A percentile compares a stretch with the other conserved stretches of the same genome.
Conservation (phyloP, 768 basidiomycete species). For the Boletus fagicola region DNA sequence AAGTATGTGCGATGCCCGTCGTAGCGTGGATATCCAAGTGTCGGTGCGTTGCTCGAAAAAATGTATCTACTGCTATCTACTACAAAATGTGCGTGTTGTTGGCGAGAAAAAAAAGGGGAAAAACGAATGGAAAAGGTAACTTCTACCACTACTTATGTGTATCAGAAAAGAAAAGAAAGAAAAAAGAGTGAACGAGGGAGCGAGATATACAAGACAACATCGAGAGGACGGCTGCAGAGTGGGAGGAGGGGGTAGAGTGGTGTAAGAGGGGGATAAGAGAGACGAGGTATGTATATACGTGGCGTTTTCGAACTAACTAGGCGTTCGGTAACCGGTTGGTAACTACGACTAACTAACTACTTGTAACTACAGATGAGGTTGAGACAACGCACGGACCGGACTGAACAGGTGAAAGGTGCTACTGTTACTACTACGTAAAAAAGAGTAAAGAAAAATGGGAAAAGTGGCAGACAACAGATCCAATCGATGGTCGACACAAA, state of each 20-base stretch:
- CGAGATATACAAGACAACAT: constrained; percentile 7
- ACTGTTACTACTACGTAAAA: constrained; percentile 25
- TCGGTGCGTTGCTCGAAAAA: constrained; percentile 24
- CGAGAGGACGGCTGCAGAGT: constrained; percentile 1
- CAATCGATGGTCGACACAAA: constrained; percentile 32
- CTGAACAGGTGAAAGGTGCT: constrained; percentile 17
- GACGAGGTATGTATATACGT: constrained; percentile 13
- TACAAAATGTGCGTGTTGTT: constrained; percentile 27
- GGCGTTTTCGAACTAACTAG: constrained; percentile 28
- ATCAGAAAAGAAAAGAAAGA: neutral
- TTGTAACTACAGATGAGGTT: constrained; percentile 32
- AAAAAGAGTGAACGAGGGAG: neutral
- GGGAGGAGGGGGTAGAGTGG: neutral
- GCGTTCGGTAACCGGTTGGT: constrained; percentile 33
- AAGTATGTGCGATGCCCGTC: no score
- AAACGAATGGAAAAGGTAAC: neutral
- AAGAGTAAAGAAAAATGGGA: neutral
- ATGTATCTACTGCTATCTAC: constrained; percentile 41
- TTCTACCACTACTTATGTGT: neutral
- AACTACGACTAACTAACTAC: constrained; percentile 28
- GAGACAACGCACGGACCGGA: constrained; percentile 26
- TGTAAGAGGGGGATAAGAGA: no score
- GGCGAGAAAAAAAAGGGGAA: neutral
- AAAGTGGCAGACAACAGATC: constrained; percentile 17
- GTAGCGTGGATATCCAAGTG: constrained; percentile 18